These are phyloP conservation scores for Rhytidiadelphus loreus DNA, from an alignment of 225 moss, liverwort and hornwort genomes.

Conservation along the genomic window DNA sequence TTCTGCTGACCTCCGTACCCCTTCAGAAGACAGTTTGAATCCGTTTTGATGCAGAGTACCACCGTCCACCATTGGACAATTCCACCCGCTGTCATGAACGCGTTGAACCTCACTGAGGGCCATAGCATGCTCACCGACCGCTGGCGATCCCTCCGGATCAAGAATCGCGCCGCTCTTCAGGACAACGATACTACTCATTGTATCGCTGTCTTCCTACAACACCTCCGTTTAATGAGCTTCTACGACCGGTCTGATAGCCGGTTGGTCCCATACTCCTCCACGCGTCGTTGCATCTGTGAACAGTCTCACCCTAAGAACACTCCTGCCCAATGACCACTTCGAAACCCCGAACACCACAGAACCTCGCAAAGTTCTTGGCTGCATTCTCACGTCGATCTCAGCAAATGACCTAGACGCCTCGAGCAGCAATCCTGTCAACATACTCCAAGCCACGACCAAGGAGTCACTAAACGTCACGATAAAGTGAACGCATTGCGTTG, in stretches of 20 bases:
- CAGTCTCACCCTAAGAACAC: neutral
- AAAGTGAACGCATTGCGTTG: neutral
- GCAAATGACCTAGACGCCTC: neutral
- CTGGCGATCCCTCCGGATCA: neutral
- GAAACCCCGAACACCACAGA: neutral
- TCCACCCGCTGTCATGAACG: slow-evolving; percentile 22
- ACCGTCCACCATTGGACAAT: slow-evolving; percentile 13
- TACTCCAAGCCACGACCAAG: neutral
- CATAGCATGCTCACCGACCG: slow-evolving; percentile 11
- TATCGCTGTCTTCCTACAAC: neutral
- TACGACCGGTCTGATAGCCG: neutral
- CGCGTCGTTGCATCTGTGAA: neutral
- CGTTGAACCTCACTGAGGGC: slow-evolving; percentile 17
- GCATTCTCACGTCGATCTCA: neutral
- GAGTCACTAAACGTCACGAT: neutral
- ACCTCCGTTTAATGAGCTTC: neutral
- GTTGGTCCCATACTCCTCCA: slow-evolving; percentile 4
- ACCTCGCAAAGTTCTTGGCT: neutral
- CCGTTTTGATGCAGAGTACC: slow-evolving; percentile 22
- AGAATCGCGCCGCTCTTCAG: slow-evolving; percentile 11
- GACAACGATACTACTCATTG: slow-evolving; percentile 20
- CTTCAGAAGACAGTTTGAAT: slow-evolving; percentile 20
- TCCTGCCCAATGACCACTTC: neutral
- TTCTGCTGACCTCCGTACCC: slow-evolving; percentile 21
- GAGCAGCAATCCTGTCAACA: neutral